Percentiles rank a stretch among this genome's conserved stretches.
Evolutionary conservation across 495 filamentous ascomycete species (phyloP).

Genomic region (Paragyromitra xinjiangensis): DNA sequence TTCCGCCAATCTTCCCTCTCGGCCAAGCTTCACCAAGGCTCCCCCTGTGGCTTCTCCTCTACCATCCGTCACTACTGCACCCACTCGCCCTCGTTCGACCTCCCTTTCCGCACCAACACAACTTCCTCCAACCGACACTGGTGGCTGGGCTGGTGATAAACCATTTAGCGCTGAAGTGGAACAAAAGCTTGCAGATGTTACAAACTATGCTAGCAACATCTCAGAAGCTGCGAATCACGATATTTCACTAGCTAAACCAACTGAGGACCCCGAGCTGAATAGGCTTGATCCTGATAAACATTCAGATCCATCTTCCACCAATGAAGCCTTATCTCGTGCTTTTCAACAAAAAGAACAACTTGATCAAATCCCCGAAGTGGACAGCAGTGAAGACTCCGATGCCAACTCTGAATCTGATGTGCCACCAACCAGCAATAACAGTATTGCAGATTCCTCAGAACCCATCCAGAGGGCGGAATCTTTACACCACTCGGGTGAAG

Average conservation of each 20-base stretch:
- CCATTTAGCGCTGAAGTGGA: conserved; percentile 6
- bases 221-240: neutral
- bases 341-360: conserved; percentile 1
- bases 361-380: no score
- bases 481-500: neutral
- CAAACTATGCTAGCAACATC: neutral
- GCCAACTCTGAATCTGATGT: neutral
- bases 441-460: conserved; percentile 1
- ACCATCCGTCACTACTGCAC: no score
- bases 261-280: neutral
- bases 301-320: neutral
- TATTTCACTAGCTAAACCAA: neutral
- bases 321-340: neutral
- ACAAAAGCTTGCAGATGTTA: conserved; percentile 13
- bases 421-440: neutral
- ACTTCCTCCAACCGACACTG: neutral
- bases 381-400: neutral
- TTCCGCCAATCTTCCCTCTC: neutral
- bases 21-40: neutral
- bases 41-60: neutral
- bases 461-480: neutral
- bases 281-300: neutral
- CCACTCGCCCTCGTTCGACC: neutral
- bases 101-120: neutral
- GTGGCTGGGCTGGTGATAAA: conserved; percentile 20